Percentiles rank a stretch among this genome's conserved stretches.
These are phyloP conservation scores for Ballota nigra DNA, from an alignment of 257 asterid species.

Conservation along the genomic window DNA sequence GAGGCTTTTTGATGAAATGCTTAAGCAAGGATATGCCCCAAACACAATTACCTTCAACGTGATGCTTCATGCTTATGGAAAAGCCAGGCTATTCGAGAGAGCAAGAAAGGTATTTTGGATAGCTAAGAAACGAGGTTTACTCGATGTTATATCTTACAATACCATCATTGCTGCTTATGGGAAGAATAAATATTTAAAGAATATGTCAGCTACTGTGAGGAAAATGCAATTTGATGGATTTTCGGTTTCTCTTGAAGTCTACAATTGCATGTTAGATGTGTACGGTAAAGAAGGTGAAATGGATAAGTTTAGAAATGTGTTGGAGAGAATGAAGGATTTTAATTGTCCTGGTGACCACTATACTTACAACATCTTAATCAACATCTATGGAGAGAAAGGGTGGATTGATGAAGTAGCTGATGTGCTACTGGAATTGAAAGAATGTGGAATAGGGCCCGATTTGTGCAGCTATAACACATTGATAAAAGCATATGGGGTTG, in stretches of 20 bases:
- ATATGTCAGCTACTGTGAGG: conserved; percentile 66
- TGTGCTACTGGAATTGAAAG: conserved; percentile 57
- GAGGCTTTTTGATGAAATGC: conserved; percentile 80
- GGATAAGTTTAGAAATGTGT: conserved; percentile 72
- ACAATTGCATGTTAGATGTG: conserved; percentile 88
- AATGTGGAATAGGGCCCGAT: conserved; percentile 61
- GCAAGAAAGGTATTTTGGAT: conserved; percentile 64
- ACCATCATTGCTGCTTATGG: conserved; percentile 90
- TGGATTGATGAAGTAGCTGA: conserved; percentile 76
- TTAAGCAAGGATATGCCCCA: conserved; percentile 64
- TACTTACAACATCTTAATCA: conserved; percentile 74
- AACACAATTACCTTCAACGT: conserved; percentile 68
- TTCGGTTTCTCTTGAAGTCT: conserved; percentile 84
- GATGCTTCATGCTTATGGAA: conserved; percentile 78
- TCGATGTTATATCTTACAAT: conserved; percentile 77
- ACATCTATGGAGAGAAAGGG: conserved; percentile 72
- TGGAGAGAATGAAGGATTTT: conserved; percentile 75
- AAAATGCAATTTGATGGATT: conserved; percentile 83
- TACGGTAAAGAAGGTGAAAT: conserved; percentile 89
- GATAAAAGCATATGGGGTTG: conserved; percentile 90
- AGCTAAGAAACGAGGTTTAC: conserved; percentile 68
- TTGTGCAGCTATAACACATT: conserved; percentile 83
- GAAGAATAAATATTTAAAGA: conserved; percentile 57
- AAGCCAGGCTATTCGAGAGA: conserved; percentile 63
- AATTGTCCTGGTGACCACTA: conserved; percentile 56